Base-by-base conservation (phyloP, 805 yeast species). In the Candida methanosorbosa region DNA sequence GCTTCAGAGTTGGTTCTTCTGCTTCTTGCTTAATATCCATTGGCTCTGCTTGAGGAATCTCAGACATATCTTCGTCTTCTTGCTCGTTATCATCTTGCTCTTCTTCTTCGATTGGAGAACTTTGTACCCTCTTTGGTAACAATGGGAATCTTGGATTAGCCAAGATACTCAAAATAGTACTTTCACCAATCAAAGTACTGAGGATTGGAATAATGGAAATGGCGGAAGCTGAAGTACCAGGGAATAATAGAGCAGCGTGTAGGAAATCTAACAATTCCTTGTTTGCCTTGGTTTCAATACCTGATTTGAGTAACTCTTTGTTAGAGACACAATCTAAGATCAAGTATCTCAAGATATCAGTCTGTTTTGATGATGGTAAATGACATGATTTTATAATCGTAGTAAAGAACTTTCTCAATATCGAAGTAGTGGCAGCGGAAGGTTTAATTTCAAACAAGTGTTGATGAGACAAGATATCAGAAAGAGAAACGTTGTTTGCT, bases 101-200 rank as follows among this genome's bases (percentile, higher is more conserved):
- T 16, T 29, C 35, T 20, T 34, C 43, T 9, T 7, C 15, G 14
- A 7, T 27, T 14, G 11, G 16, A n/a, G 21, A 22, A 11, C 27
- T n/a, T 5, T n/a, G 9, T 21, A n/a, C 18, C 5, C 31, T 22
- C 9, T 21, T 29, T 9, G 57, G 48, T 12, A 56, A 35, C n/a
- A 56, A 29, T 3, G 95, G 95, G 45, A 85, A 72, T 47, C 92
- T 66, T 28, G 95, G 94, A 46, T 81, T 81, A 35, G 74, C 68
- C 45, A 84, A 64, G 1, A 81, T 63, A 48, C 83, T 73, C 28
- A 78, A 51, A 16, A 72, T 50, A 8, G 64, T 69, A 47, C 75
- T 73, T 28, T 61, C 54, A 4, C 64, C 65, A 39, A 81, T 51
- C 5, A 81, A 48, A 2, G 64, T 58, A 11, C 74, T 55, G 2